These are phyloP conservation scores for Galeopsis tetrahit DNA, from an alignment of 257 asterid genomes.

Conservation along the genomic window DNA sequence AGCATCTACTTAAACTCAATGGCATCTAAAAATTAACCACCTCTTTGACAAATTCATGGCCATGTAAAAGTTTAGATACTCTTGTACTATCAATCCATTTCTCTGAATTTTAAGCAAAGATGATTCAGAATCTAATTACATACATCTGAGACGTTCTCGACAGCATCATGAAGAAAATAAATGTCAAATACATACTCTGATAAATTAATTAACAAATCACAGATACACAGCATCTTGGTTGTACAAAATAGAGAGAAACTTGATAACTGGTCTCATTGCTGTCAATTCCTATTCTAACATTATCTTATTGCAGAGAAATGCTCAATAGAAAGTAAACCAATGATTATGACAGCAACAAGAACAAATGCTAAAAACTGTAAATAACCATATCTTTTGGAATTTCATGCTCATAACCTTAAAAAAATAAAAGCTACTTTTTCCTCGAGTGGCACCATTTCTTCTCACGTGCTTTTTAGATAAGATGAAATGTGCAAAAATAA, in stretches of 20 bases:
- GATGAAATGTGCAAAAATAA: constrained; percentile 9
- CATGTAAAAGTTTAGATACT: constrained; percentile 1
- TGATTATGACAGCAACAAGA: not conserved
- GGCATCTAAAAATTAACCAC: constrained; percentile 18
- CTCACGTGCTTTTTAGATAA: not conserved
- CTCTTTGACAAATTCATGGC: constrained; percentile 1
- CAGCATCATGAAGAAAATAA: not conserved
- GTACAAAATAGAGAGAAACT: not conserved
- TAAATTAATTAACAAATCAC: not conserved
- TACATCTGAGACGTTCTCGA: not conserved
- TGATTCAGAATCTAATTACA: not conserved
- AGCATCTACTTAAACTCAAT: constrained; percentile 17
- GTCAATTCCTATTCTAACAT: constrained; percentile 1
- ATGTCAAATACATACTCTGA: not conserved
- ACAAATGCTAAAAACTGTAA: not conserved
- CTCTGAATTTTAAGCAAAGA: not conserved
- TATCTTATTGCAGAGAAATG: not conserved
- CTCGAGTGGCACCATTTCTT: constrained; percentile 9
- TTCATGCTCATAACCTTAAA: constrained; percentile 9
- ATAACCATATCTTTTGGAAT: not conserved
- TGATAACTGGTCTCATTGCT: not conserved
- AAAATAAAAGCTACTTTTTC: not conserved
- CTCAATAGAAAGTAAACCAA: constrained; percentile 3
- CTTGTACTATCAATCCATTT: not conserved
- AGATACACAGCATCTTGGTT: not conserved